phyloP scores from a whole-genome alignment of 306 rosid species.

The Chamaecrista fasciculata region DNA sequence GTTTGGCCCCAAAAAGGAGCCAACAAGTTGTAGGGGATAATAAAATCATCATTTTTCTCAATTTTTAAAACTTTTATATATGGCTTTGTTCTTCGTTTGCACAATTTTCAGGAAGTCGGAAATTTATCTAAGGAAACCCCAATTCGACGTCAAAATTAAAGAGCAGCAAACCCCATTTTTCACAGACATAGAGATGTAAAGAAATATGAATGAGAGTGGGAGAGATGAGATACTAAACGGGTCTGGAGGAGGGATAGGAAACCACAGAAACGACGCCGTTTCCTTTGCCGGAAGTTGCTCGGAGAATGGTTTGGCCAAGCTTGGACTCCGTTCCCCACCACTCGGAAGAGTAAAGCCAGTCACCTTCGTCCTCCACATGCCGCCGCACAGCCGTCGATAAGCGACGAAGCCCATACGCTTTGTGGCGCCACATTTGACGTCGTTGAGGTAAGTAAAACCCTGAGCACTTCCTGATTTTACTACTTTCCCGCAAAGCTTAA shows the following conservation, averaged over 20 bases:
- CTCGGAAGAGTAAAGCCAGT: slow-evolving; percentile 86
- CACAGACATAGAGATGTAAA: not conserved
- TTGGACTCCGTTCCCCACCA: slow-evolving; percentile 77
- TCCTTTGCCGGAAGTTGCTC: slow-evolving; percentile 71
- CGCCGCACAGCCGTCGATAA: slow-evolving; percentile 57
- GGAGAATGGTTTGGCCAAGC: slow-evolving; percentile 58
- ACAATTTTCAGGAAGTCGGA: not conserved
- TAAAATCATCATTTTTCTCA: no score
- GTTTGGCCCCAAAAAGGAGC: not conserved
- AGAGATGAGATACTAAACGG: slow-evolving; percentile 42
- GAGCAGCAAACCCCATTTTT: not conserved
- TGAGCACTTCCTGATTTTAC: not conserved
- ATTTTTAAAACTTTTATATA: not conserved
- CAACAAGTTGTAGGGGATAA: not conserved
- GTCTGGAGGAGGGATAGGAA: slow-evolving; percentile 73
- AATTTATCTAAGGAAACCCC: not conserved
- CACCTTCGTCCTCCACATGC: slow-evolving; percentile 69
- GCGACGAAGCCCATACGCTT: slow-evolving; percentile 43
- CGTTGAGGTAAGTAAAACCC: not conserved
- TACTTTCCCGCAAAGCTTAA: not conserved
- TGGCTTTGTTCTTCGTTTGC: not conserved
- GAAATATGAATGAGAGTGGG: not conserved
- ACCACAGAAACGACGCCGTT: slow-evolving; percentile 80
- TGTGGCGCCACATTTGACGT: not conserved
- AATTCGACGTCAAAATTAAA: not conserved